Base-by-base conservation (phyloP, 768 basidiomycete species). In the Tricholoma saponaceum region DNA sequence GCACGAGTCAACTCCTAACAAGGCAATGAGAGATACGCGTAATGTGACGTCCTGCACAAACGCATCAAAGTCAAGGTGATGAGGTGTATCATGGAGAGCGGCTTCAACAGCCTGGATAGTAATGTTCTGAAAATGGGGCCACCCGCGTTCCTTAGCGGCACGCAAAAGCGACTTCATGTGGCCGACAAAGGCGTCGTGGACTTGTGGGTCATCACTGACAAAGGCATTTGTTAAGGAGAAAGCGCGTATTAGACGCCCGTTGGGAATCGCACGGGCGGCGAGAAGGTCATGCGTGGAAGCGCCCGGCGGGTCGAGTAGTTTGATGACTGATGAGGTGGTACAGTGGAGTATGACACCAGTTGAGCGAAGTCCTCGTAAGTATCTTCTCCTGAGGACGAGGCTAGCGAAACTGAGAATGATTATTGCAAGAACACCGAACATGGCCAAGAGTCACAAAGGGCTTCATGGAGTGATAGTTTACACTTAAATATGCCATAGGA, bases 161-260 rank as follows among this genome's bases (percentile, higher is more conserved):
- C 57, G 69, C 5, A 81, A 63, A 1, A 78, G 67, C 0, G 39
- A 56, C 0, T 49, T 63, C 1, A 76, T 74, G 6, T 59, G 61
- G 1, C 58, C 49, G 30, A 72, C 64, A 56, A 79, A 82, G 1
- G 33, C 51, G 26, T 57, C 63, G 58, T 84, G 79, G 3, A 77
- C 58, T 7, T 25, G 55, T 0, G 58, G 12, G 3, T 79, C 71
- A 0, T 53, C 33, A 41, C 74, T 79, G 25, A 85, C 83, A 39
- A 86, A 86, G 0, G 84, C 82, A 49, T 79, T 86, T 0, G 79
- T 74, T 3, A 79, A 57, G 4, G 59, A 54, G 18, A 79, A 72
- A 0, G 75, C 73, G 4, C 60, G 64, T 23, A 70, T 56, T 0
- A 79, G 65, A 2, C 74, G 69, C 37, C 61, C 51, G 49, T 79